Conservation (phyloP, 805 yeast species). For the Saccharomycopsis oosterbeekiorum region DNA sequence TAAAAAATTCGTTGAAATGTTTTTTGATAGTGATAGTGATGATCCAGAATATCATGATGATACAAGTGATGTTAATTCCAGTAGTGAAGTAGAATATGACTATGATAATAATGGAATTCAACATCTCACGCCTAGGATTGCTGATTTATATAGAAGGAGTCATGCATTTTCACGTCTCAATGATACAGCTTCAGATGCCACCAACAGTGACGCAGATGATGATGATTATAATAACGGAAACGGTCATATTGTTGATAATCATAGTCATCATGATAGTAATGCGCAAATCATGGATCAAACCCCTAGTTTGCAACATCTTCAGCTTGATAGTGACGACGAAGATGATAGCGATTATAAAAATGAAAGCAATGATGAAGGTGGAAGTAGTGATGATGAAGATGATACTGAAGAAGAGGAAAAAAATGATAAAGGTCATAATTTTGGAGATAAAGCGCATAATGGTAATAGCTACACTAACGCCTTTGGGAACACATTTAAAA, state of each 20-base stretch:
- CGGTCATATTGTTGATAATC: constrained; percentile 6
- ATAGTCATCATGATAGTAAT: not conserved
- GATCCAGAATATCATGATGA: constrained; percentile 6
- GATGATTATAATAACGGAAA: constrained; percentile 17
- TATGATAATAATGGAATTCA: constrained; percentile 18
- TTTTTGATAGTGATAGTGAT: constrained; percentile 13
- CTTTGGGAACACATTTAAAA: not conserved
- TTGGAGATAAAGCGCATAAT: not conserved
- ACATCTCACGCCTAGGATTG: constrained; percentile 2
- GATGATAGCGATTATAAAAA: constrained; percentile 5
- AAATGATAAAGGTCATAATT: not conserved
- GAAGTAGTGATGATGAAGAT: not conserved
- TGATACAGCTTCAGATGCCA: constrained; percentile 19
- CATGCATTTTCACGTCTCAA: constrained; percentile 17
- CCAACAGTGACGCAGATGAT: constrained; percentile 19
- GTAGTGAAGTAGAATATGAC: constrained; percentile 12
- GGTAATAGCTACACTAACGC: not conserved
- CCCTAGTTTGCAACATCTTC: not conserved
- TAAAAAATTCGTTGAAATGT: constrained; percentile 6
- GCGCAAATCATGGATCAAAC: not conserved
- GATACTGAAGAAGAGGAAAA: constrained; percentile 3
- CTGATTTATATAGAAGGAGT: constrained; percentile 11
- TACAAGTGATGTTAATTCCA: constrained; percentile 1
- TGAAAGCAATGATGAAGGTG: not conserved
- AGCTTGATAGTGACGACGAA: constrained; percentile 6